Percentiles rank a stretch among this genome's conserved stretches.
Evolutionary conservation across 345 rosid genomes (phyloP).

Genomic region (Adansonia digitata): DNA sequence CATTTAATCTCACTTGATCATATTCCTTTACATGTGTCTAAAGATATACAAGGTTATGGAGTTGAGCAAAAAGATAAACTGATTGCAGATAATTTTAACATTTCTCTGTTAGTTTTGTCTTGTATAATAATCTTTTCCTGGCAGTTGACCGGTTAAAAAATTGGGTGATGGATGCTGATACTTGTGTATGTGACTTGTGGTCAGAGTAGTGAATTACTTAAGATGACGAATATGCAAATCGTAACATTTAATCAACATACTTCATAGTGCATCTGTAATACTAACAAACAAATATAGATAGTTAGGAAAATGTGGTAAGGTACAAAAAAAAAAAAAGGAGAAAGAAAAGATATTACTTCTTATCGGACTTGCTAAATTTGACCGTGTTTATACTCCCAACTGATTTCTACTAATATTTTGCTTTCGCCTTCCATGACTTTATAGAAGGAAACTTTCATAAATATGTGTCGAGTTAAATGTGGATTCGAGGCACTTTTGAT

Average conservation of each 20-base stretch:
- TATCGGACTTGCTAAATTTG: no score
- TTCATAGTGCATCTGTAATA: no score
- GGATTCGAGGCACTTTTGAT: background rate
- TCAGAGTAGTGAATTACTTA: background rate
- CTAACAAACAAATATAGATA: no score
- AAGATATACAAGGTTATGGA: background rate
- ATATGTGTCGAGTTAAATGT: background rate
- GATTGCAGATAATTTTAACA: background rate
- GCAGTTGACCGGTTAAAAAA: background rate
- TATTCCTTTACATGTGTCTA: background rate
- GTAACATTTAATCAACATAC: no score
- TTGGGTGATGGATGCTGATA: background rate
- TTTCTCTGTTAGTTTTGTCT: background rate
- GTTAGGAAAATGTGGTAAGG: no score
- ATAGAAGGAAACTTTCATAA: background rate
- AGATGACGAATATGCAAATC: background rate
- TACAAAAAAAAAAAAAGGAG: no score
- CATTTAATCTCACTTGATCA: slow-evolving; percentile 3
- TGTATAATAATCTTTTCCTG: background rate
- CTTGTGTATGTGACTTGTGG: background rate
- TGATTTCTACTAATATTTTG: background rate
- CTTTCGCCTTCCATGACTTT: background rate
- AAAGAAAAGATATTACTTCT: no score
- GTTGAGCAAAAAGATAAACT: background rate
- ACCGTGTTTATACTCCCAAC: background rate